phyloP scores from a whole-genome alignment of 2,329 filamentous ascomycete species.

The Microsporum audouinii region DNA sequence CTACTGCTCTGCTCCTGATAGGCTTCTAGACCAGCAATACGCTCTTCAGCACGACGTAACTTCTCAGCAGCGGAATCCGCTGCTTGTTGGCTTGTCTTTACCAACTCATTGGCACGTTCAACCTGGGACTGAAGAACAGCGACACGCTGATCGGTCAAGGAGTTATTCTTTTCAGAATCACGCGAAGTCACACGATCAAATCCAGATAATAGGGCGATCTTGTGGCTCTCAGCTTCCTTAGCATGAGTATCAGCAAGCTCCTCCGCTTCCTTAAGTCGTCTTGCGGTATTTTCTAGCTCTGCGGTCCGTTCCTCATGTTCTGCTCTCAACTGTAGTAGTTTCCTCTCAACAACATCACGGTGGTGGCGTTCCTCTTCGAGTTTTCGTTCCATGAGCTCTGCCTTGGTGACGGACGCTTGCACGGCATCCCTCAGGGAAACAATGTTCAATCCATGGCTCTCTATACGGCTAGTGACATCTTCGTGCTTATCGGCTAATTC shows the following conservation, averaged over 20 bases:
- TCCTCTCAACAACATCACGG: conserved; percentile 63
- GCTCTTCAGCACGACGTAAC: conserved; percentile 82
- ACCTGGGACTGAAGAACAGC: conserved; percentile 68
- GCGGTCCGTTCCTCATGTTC: conserved; percentile 72
- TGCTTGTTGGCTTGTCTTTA: conserved; percentile 78
- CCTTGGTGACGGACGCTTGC: conserved; percentile 65
- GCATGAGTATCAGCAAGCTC: conserved; percentile 80
- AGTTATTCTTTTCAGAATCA: conserved; percentile 30
- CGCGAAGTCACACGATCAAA: conserved; percentile 57
- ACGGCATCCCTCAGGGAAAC: conserved; percentile 67
- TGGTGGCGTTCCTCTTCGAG: conserved; percentile 65
- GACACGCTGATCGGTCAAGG: conserved; percentile 49
- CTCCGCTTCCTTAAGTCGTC: conserved; percentile 71
- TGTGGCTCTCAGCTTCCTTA: conserved; percentile 75
- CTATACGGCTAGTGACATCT: conserved; percentile 53
- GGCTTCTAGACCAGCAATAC: conserved; percentile 88
- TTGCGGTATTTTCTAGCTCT: conserved; percentile 63
- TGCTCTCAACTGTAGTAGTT: conserved; percentile 61
- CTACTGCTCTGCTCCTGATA: conserved; percentile 96
- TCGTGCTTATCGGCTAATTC: conserved; percentile 60
- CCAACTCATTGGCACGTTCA: conserved; percentile 62
- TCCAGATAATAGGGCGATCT: conserved; percentile 68
- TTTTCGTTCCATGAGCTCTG: conserved; percentile 63
- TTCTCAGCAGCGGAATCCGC: conserved; percentile 80
- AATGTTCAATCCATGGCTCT: conserved; percentile 60